These are phyloP conservation scores for Alternaria sp. DNA, from an alignment of 2,329 filamentous ascomycete genomes.

Conservation along the genomic window DNA sequence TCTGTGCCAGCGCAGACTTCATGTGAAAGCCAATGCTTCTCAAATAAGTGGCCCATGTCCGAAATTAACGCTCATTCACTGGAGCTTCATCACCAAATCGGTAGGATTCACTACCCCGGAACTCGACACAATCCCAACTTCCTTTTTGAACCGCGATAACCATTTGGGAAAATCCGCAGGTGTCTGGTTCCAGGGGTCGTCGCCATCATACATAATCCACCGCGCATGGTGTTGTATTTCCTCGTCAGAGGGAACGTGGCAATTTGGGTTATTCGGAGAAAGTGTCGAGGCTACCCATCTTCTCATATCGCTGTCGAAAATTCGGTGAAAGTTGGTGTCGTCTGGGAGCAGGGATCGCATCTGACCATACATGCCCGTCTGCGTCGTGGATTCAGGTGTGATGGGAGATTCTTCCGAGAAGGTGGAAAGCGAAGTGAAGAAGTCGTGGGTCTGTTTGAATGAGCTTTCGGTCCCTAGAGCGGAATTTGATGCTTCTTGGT, in stretches of 20 bases:
- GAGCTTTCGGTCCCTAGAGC: neutral
- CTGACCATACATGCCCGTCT: conserved; percentile 15
- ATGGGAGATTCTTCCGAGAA: neutral
- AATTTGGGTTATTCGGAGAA: conserved; percentile 35
- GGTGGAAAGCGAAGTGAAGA: neutral
- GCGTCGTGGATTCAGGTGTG: neutral
- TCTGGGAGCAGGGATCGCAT: conserved; percentile 20
- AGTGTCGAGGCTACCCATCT: conserved; percentile 38
- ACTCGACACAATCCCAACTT: conserved; percentile 27
- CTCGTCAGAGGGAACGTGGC: conserved; percentile 40
- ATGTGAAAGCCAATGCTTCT: too few relatives aligned
- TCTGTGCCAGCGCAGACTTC: neutral
- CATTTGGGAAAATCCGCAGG: conserved; percentile 47
- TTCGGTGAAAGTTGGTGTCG: conserved; percentile 30
- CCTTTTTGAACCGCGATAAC: conserved; percentile 43
- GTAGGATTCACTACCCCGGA: conserved; percentile 12
- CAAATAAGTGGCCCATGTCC: neutral
- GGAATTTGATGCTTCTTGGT: neutral
- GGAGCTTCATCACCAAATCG: neutral
- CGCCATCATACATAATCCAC: conserved; percentile 45
- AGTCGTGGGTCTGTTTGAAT: neutral
- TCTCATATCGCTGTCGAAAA: conserved; percentile 32
- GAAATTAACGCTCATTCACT: neutral
- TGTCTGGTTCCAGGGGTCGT: conserved; percentile 52
- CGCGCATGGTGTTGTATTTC: conserved; percentile 47